These are phyloP conservation scores for Dioscorea alata DNA, from an alignment of 106 monocot genomes.

Conservation along the genomic window DNA sequence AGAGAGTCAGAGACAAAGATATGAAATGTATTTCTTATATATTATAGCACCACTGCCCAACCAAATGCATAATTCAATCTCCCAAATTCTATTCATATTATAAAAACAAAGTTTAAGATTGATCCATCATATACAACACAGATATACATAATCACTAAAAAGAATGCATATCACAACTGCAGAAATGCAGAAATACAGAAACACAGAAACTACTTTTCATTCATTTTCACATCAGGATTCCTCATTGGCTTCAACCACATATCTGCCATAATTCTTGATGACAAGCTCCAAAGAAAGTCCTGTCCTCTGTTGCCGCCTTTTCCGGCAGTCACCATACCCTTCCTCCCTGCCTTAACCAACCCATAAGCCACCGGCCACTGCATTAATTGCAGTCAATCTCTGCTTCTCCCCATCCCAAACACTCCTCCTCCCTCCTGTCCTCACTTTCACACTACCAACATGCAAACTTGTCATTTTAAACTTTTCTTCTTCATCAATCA, in stretches of 20 bases:
- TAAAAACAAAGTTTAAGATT: too few species aligned
- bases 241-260: slow-evolving; percentile 83
- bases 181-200: neutral
- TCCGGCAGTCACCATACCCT: neutral
- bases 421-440: slow-evolving; percentile 19
- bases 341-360: slow-evolving; percentile 36
- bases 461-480: slow-evolving; percentile 68
- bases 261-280: slow-evolving; percentile 74
- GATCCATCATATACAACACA: too few species aligned
- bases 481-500: slow-evolving; percentile 26
- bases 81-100: too few species aligned
- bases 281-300: slow-evolving; percentile 69
- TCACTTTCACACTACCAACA: slow-evolving; percentile 55
- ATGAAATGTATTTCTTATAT: too few species aligned
- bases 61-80: too few species aligned
- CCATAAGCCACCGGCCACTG: slow-evolving; percentile 87
- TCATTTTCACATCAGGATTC: slow-evolving; percentile 84
- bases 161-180: neutral
- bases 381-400: slow-evolving; percentile 73
- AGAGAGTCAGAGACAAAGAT: too few species aligned
- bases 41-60: too few species aligned
- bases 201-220: neutral
- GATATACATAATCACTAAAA: too few species aligned
- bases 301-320: slow-evolving; percentile 10
- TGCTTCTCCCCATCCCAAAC: slow-evolving; percentile 61